These are phyloP conservation scores for Lizanozyma gosingica DNA, from an alignment of 1,139 yeast genomes.

Conservation along the genomic window DNA sequence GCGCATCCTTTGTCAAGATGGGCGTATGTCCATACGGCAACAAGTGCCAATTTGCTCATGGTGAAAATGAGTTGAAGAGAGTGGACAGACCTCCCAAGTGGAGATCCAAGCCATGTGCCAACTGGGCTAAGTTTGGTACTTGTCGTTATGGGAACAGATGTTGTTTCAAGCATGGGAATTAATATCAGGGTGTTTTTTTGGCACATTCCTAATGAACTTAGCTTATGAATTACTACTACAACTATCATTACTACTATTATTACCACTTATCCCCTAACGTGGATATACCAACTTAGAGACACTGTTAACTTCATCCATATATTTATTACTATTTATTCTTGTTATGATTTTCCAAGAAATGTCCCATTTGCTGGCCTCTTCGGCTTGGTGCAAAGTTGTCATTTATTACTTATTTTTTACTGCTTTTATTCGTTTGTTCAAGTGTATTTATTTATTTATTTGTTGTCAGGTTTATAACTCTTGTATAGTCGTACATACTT, in stretches of 20 bases:
- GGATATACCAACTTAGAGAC: too few relatives aligned
- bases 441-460: background rate
- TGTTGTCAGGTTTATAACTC: background rate
- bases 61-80: slow-evolving; percentile 62
- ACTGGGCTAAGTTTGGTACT: slow-evolving; percentile 74
- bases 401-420: background rate
- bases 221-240: too few relatives aligned
- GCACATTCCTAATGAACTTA: too few relatives aligned
- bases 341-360: background rate
- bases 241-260: too few relatives aligned
- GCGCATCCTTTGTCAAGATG: slow-evolving; percentile 66
- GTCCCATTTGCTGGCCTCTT: too few relatives aligned
- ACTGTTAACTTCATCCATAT: background rate
- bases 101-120: slow-evolving; percentile 87
- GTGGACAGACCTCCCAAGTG: slow-evolving; percentile 77
- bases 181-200: too few relatives aligned
- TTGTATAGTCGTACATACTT: background rate
- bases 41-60: slow-evolving; percentile 95
- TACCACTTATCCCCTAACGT: too few relatives aligned
- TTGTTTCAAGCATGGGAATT: slow-evolving; percentile 72
- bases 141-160: slow-evolving; percentile 90
- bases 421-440: background rate
- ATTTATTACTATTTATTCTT: background rate
- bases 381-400: too few relatives aligned
- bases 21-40: slow-evolving; percentile 81